Conservation (phyloP, 305 asterid genomes). For the Lippia alba region DNA sequence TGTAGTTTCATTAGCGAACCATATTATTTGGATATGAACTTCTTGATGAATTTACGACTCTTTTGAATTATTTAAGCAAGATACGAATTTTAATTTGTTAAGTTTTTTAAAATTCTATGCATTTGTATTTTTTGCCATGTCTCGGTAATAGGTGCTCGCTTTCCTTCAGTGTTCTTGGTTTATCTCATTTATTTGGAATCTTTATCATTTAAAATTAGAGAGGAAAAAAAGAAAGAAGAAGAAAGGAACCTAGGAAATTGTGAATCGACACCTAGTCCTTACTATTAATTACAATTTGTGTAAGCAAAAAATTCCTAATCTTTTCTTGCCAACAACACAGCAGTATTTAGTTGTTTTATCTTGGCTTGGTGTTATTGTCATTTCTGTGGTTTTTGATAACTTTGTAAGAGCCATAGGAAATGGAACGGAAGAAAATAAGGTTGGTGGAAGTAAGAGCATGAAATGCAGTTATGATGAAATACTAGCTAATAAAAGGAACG, state of each 20-base stretch:
- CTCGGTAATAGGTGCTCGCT: slow-evolving; percentile 1
- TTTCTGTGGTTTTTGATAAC: not conserved
- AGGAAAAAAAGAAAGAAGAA: not conserved
- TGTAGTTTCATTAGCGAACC: slow-evolving; percentile 17
- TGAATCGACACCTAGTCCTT: not conserved
- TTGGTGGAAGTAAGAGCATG: not conserved
- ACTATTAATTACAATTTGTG: slow-evolving; percentile 2
- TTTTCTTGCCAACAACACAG: slow-evolving; percentile 13
- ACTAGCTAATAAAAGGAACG: slow-evolving; percentile 21
- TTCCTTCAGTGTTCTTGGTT: not conserved
- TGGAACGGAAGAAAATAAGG: slow-evolving; percentile 1
- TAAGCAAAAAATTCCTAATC: not conserved
- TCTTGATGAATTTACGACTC: no score
- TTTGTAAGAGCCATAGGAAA: slow-evolving; percentile 10
- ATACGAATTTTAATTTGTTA: no score
- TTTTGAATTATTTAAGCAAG: no score
- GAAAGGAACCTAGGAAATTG: not conserved
- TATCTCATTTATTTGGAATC: slow-evolving; percentile 3
- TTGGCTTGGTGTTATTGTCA: slow-evolving; percentile 17
- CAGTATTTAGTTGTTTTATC: slow-evolving; percentile 12
- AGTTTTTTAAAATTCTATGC: slow-evolving; percentile 1
- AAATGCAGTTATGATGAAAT: not conserved
- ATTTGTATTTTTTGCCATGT: not conserved
- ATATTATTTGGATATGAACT: not conserved
- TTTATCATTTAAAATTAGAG: slow-evolving; percentile 15